Evolutionary conservation across 148 eudicot genomes (phyloP), one percentile per base, ranked within the genome.

Genomic region (Spergularia marina): DNA sequence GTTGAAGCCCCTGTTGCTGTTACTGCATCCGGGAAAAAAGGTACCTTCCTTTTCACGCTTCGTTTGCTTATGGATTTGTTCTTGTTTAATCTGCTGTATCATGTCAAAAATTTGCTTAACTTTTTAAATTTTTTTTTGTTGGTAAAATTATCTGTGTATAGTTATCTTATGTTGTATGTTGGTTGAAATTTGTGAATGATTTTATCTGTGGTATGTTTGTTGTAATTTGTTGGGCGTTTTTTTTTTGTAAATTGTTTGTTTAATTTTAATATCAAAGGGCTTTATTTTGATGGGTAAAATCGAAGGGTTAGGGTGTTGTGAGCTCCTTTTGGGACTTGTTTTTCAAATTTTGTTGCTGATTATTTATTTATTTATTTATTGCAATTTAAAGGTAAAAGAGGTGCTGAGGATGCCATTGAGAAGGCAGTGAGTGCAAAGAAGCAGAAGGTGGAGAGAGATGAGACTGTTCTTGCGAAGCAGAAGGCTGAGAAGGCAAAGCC

Each of bases 301-400:
- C 8, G 10, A 44, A 44, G 49, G 49, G 49, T 44, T 44, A 44
- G 10, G 10, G 1, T 2, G 7, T 4, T 44, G 11, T 56, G 1
- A 11, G 2, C 7, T 47, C 51, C 4, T 16, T 25, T 3, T 71
- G 5, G 12, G 7, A 59, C n/a, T 10, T 21, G 30, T 34, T 53
- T 53, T 72, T 52, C 2, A 21, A 3, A 72, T 16, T 78, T 58
- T 10, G n/a, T 55, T 25, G 5, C 17, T 18, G 4, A 18, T 65
- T 54, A 12, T 49, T 65, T 55, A 6, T 72, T 73, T 70, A 3
- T 4, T 49, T 54, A 51, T 47, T 40, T 55, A 16, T 51, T 41
- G 68, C 13, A n/a, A 18, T 52, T 41, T 65, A 52, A 53, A 92
- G 97, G 90, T 18, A 92, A 92, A 80, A 90, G 97, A 72, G 86